Evolutionary conservation across 78 protist genomes (phyloP).

Genomic region (Dictyostelium purpureum): DNA sequence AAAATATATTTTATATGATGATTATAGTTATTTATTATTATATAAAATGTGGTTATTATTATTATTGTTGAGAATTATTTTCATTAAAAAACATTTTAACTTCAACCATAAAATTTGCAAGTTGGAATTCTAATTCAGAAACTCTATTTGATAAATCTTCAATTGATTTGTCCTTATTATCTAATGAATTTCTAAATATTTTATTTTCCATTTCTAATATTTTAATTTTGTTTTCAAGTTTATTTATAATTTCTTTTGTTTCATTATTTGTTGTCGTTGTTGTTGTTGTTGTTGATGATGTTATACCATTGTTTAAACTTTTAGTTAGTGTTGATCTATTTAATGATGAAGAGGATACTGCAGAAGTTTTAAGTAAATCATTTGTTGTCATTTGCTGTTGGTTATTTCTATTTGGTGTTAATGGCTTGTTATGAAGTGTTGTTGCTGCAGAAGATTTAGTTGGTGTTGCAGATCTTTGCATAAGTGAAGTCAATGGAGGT

Average conservation of each 20-base stretch:
- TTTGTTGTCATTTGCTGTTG: not conserved
- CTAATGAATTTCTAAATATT: not conserved
- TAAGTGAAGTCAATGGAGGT: too few relatives aligned
- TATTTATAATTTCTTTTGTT: not conserved
- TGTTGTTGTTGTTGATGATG: not conserved
- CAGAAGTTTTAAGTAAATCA: not conserved
- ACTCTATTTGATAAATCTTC: constrained; percentile 11
- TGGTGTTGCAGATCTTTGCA: constrained; percentile 6
- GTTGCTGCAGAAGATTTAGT: not conserved
- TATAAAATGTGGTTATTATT: too few relatives aligned
- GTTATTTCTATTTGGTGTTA: constrained; percentile 2
- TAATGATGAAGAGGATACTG: not conserved
- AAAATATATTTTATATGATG: too few relatives aligned
- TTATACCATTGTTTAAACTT: not conserved
- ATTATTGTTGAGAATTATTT: not conserved
- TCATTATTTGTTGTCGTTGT: not conserved
- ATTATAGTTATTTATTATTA: too few relatives aligned
- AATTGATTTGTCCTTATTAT: constrained; percentile 26
- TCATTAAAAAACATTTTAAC: not conserved
- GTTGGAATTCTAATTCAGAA: constrained; percentile 31
- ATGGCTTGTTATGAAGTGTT: not conserved
- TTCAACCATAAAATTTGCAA: constrained; percentile 34
- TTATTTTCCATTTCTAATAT: constrained; percentile 34
- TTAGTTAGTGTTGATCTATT: not conserved
- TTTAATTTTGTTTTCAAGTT: constrained; percentile 28